Evolutionary conservation across 495 filamentous ascomycete genomes (phyloP).

Genomic region (Neurospora pannonica): DNA sequence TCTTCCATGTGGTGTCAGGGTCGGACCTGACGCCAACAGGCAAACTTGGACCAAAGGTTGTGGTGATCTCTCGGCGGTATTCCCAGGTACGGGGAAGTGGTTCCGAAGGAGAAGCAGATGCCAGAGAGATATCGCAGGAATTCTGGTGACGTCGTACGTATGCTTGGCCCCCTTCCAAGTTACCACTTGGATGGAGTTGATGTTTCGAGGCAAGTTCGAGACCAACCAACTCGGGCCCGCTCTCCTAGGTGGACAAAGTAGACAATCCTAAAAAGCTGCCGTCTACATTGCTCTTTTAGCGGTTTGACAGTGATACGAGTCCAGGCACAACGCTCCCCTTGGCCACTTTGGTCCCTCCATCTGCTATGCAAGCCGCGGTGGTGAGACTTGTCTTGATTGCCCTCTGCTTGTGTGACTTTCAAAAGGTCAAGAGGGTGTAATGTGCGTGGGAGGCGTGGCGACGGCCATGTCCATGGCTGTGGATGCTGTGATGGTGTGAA

Average conservation of each 20-base stretch:
- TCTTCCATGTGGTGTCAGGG: background rate
- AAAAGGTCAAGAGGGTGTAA: background rate
- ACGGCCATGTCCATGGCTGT: background rate
- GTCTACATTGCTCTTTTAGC: background rate
- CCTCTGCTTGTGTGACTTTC: background rate
- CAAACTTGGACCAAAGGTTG: background rate
- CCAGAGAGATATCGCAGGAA: background rate
- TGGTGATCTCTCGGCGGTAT: background rate
- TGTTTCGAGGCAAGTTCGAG: background rate
- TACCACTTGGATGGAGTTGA: background rate
- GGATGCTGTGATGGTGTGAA: background rate
- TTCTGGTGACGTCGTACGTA: background rate
- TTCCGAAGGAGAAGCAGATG: background rate
- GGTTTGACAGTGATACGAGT: background rate
- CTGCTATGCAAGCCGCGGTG: background rate
- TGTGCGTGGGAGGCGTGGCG: background rate
- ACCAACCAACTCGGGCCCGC: background rate
- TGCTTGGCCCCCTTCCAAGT: background rate
- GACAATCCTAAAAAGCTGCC: background rate
- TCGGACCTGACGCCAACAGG: background rate
- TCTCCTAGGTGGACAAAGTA: background rate
- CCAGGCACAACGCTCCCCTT: background rate
- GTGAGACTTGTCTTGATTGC: background rate
- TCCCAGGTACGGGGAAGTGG: background rate
- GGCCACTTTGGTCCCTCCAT: background rate